These are phyloP conservation scores for Trifolium dubium DNA, from an alignment of 306 rosid genomes.

Conservation along the genomic window DNA sequence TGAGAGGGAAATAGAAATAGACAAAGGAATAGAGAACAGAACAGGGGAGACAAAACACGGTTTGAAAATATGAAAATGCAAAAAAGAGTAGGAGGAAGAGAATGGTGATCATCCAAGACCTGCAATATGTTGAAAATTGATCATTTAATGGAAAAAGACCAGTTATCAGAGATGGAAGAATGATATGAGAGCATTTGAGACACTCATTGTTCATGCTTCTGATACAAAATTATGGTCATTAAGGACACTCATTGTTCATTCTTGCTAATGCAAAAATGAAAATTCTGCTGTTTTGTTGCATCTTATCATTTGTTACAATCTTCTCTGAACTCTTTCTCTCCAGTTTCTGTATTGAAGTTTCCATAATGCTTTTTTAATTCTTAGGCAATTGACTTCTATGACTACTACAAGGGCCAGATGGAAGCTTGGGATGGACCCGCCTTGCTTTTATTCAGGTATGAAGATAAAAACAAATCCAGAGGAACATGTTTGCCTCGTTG, in stretches of 20 bases:
- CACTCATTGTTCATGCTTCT: conserved; percentile 19
- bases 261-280: conserved; percentile 25
- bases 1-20: conserved; percentile 15
- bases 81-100: conserved; percentile 4
- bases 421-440: conserved; percentile 99
- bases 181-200: background rate
- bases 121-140: background rate
- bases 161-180: background rate
- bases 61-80: conserved; percentile 12
- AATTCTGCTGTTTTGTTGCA: conserved; percentile 19
- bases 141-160: background rate
- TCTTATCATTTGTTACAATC: conserved; percentile 33
- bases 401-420: conserved; percentile 99
- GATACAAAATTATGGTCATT: conserved; percentile 8
- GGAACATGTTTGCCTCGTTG: background rate
- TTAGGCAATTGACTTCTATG: conserved; percentile 90
- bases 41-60: background rate
- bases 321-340: conserved; percentile 19
- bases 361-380: conserved; percentile 35
- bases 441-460: conserved; percentile 92
- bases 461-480: conserved; percentile 13
- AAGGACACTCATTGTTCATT: background rate
- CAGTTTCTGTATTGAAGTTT: conserved; percentile 30
- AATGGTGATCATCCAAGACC: background rate
- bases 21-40: background rate